Evolutionary conservation across 192 early-diverging fungal species (phyloP).

Genomic region (Mortierella claussenii): DNA sequence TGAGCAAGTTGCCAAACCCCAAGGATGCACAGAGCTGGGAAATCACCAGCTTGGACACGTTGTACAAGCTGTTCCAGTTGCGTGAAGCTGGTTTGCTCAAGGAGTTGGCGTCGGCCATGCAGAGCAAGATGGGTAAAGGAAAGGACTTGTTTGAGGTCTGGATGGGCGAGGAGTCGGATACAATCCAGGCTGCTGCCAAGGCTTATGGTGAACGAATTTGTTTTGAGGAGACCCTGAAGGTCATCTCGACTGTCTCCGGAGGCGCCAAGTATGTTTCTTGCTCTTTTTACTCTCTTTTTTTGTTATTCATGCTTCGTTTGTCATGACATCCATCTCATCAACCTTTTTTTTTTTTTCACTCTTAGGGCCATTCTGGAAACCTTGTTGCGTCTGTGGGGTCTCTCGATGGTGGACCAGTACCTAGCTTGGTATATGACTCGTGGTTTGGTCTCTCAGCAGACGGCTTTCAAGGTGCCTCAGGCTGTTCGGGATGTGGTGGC

Average conservation of each 20-base stretch:
- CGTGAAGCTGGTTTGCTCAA: conserved; percentile 58
- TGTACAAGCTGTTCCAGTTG: conserved; percentile 62
- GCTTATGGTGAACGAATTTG: conserved; percentile 74
- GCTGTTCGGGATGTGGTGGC: conserved; percentile 61
- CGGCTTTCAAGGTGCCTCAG: conserved; percentile 55
- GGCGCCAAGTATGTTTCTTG: conserved; percentile 39
- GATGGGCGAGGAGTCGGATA: conserved; percentile 80
- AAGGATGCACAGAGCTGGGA: conserved; percentile 59
- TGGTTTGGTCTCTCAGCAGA: conserved; percentile 59
- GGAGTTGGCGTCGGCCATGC: conserved; percentile 62
- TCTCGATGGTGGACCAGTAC: conserved; percentile 61
- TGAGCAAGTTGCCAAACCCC: conserved; percentile 42
- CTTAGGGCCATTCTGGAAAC: conserved; percentile 48
- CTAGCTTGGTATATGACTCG: conserved; percentile 67
- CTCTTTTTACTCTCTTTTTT: too few relatives aligned
- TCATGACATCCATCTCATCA: too few relatives aligned
- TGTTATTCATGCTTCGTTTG: too few relatives aligned
- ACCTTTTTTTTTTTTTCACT: background rate
- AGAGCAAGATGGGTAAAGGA: conserved; percentile 60
- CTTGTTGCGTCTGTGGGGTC: conserved; percentile 62
- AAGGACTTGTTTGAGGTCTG: conserved; percentile 74
- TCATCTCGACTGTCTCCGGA: conserved; percentile 36
- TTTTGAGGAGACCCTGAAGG: conserved; percentile 66
- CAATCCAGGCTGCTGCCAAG: conserved; percentile 71
- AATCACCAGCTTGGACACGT: conserved; percentile 50